Conservation (phyloP, 306 rosid genomes). For the Inga laurina region DNA sequence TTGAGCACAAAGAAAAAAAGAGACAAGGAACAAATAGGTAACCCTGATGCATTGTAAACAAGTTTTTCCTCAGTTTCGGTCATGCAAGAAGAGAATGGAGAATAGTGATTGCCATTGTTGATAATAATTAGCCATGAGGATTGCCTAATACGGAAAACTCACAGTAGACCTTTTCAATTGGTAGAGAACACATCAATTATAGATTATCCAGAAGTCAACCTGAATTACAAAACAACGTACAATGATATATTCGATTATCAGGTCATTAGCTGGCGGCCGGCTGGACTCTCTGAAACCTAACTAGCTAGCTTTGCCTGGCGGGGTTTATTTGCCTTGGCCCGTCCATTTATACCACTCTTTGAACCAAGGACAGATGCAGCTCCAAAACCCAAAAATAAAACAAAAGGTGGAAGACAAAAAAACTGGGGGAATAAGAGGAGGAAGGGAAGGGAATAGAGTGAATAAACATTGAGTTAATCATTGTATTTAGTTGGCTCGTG, state of each 20-base stretch:
- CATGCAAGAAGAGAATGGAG: not conserved
- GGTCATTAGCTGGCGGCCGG: constrained; percentile 40
- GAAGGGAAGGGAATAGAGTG: not conserved
- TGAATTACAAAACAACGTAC: not conserved
- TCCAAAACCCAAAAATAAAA: not conserved
- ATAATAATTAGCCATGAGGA: not conserved
- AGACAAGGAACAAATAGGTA: no score
- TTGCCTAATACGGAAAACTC: not conserved
- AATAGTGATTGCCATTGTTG: not conserved
- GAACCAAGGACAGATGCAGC: not conserved
- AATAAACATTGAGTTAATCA: not conserved
- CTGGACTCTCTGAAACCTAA: not conserved
- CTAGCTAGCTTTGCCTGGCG: not conserved
- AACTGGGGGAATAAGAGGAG: not conserved
- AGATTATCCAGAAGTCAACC: not conserved
- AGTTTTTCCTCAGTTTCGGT: not conserved
- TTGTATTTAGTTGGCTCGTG: not conserved
- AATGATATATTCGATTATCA: not conserved
- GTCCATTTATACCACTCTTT: not conserved
- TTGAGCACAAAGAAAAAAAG: no score
- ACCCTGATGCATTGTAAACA: no score
- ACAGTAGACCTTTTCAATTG: not conserved
- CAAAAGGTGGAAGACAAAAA: not conserved
- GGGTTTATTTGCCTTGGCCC: not conserved
- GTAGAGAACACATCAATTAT: not conserved